Percentiles rank a stretch among this genome's conserved stretches.
phyloP scores from a whole-genome alignment of 768 basidiomycete species.

The Auricularia sp. region DNA sequence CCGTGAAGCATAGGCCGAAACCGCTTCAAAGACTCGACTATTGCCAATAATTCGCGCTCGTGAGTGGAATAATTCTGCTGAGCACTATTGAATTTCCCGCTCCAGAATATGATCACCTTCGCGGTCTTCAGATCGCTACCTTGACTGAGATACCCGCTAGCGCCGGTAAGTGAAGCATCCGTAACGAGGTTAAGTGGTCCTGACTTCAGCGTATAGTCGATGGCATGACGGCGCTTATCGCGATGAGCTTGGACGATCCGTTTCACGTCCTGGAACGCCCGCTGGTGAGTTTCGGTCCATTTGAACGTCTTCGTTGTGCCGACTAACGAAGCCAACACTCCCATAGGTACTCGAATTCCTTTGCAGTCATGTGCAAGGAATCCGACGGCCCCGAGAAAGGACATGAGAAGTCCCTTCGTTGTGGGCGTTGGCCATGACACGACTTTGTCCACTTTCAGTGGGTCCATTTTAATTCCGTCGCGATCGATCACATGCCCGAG shows the following conservation, averaged over 20 bases:
- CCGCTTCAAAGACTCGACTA: slow-evolving; percentile 5
- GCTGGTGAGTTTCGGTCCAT: too few relatives aligned
- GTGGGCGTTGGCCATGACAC: neutral
- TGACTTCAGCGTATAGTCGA: neutral
- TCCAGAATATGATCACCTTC: slow-evolving; percentile 11
- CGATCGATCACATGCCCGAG: slow-evolving; percentile 2
- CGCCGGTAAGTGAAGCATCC: neutral
- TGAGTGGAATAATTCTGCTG: slow-evolving; percentile 8
- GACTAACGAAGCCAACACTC: neutral
- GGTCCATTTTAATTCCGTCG: neutral
- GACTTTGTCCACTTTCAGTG: neutral
- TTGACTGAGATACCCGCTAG: slow-evolving; percentile 5
- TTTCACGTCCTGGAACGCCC: too few relatives aligned
- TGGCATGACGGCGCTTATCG: neutral
- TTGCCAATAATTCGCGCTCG: slow-evolving; percentile 5
- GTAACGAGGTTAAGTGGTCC: too few relatives aligned
- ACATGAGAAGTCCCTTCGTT: neutral
- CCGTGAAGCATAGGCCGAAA: neutral
- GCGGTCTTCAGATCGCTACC: slow-evolving; percentile 4
- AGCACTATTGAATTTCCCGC: slow-evolving; percentile 12
- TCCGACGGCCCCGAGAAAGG: neutral
- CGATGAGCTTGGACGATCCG: neutral
- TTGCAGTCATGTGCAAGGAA: neutral
- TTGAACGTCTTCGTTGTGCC: neutral
- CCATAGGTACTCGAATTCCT: neutral